phyloP scores from a whole-genome alignment of 2,329 filamentous ascomycete genomes.

The Apiospora malaysiana region DNA sequence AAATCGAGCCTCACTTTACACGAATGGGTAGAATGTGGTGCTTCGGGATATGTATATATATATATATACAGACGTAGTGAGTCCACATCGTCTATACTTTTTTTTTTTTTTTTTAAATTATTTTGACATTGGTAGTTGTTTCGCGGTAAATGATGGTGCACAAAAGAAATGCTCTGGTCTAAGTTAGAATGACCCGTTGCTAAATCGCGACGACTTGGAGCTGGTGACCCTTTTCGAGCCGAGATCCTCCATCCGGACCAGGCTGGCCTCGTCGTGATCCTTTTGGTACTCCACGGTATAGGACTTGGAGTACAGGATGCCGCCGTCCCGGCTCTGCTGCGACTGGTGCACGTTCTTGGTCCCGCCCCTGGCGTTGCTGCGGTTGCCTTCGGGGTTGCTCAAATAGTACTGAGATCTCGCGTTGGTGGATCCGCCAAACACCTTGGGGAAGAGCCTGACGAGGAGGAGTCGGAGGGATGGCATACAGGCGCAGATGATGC shows the following conservation, averaged over 20 bases:
- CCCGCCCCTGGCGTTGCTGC: background rate
- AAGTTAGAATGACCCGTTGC: background rate
- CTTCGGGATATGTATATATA: background rate
- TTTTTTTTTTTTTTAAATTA: background rate
- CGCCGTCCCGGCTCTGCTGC: background rate
- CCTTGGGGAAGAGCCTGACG: slow-evolving; percentile 23
- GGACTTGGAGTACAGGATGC: slow-evolving; percentile 18
- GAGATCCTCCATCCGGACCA: slow-evolving; percentile 3
- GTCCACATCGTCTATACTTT: background rate
- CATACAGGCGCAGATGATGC: slow-evolving; percentile 27
- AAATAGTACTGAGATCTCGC: slow-evolving; percentile 1
- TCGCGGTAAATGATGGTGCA: too few species aligned
- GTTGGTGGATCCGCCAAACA: slow-evolving; percentile 16
- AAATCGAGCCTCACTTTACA: background rate
- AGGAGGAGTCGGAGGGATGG: slow-evolving; percentile 25
- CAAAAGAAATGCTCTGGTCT: background rate
- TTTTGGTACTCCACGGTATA: slow-evolving; percentile 16
- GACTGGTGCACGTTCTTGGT: background rate
- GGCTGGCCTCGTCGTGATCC: slow-evolving; percentile 7
- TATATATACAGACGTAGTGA: background rate
- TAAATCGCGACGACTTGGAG: background rate
- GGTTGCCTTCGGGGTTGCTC: background rate
- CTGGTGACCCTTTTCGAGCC: background rate
- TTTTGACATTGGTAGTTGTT: background rate
- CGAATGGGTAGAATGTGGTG: background rate